Conservation (phyloP, 768 basidiomycete species). For the Phallus indusiatus region DNA sequence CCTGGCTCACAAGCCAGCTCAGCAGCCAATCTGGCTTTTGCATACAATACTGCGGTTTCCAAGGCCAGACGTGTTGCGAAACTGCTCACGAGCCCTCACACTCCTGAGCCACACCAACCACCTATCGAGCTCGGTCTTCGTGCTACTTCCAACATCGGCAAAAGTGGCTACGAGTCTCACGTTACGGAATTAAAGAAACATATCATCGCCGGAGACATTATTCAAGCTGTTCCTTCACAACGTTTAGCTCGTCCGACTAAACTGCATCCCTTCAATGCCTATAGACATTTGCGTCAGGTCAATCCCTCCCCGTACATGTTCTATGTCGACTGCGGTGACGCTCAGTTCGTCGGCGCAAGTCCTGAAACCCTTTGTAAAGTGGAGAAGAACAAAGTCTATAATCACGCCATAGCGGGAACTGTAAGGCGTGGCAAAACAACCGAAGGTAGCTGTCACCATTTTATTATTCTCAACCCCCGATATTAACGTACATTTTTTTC, state of each 20-base stretch:
- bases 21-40: constrained; percentile 56
- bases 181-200: constrained; percentile 90
- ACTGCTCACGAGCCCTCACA: constrained; percentile 39
- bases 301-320: constrained; percentile 99
- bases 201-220: constrained; percentile 94
- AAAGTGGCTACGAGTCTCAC: constrained; percentile 82
- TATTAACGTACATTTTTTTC: neutral
- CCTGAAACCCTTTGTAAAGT: constrained; percentile 98
- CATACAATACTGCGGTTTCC: constrained; percentile 80
- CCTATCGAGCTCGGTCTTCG: constrained; percentile 55
- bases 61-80: constrained; percentile 80
- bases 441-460: constrained; percentile 51
- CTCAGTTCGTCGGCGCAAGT: constrained; percentile 95
- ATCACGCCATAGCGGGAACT: constrained; percentile 98
- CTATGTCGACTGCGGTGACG: constrained; percentile 86
- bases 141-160: constrained; percentile 84
- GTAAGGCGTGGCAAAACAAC: constrained; percentile 75
- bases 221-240: constrained; percentile 97
- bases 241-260: constrained; percentile 75
- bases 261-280: constrained; percentile 96
- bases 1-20: constrained; percentile 43
- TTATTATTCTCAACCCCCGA: constrained; percentile 2
- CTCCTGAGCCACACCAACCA: constrained; percentile 60
- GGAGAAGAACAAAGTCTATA: constrained; percentile 82
- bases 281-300: constrained; percentile 84